Evolutionary conservation across 257 asterid genomes (phyloP).

Genomic region (Nicotiana paniculata): DNA sequence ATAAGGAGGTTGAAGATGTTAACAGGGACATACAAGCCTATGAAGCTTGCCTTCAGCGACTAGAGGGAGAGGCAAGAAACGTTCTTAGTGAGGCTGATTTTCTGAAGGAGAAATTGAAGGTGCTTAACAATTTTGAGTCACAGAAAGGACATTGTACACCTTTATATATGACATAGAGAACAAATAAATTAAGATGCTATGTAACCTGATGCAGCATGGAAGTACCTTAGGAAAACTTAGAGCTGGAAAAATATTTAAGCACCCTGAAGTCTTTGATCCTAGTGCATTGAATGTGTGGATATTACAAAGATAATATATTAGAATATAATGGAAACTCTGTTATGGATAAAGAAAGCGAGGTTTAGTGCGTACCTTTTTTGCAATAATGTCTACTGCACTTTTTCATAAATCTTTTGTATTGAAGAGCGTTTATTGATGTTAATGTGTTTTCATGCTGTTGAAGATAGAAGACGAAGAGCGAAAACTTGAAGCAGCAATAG

Average conservation of each 20-base stretch:
- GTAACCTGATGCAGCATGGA: not conserved
- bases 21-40: conserved; percentile 74
- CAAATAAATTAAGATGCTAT: not conserved
- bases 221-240: not conserved
- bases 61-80: conserved; percentile 84
- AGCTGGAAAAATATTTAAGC: not conserved
- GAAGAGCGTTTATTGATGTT: not conserved
- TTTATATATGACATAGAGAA: not conserved
- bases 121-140: conserved; percentile 21
- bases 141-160: not conserved
- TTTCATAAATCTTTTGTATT: not conserved
- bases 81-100: conserved; percentile 85
- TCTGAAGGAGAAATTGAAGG: conserved; percentile 91
- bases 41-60: conserved; percentile 80
- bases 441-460: conserved; percentile 3
- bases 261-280: not conserved
- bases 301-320: not conserved
- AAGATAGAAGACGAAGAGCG: conserved; percentile 97
- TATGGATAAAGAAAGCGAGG: not conserved
- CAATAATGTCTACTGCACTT: not conserved
- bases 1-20: conserved; percentile 96
- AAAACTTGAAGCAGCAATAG: conserved; percentile 93
- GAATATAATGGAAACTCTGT: not conserved
- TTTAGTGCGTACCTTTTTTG: not conserved
- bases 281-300: not conserved